Percentiles rank a stretch among this genome's conserved stretches.
Evolutionary conservation across 1,284 basidiomycete genomes (phyloP).

Genomic region (Marasmius fiardii): DNA sequence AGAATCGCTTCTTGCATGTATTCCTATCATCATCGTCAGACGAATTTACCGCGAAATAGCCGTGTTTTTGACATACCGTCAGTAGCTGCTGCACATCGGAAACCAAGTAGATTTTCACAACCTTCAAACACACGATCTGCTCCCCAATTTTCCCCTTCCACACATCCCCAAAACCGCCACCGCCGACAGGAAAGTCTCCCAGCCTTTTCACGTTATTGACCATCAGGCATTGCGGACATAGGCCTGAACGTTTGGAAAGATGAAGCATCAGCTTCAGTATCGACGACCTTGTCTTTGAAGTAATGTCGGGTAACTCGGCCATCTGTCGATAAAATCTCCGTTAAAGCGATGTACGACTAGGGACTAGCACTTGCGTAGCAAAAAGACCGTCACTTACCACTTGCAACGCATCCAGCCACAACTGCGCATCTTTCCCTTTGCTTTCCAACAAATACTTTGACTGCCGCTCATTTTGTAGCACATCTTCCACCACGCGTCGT

Average conservation of each 20-base stretch:
- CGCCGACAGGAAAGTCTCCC: constrained; percentile 1
- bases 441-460: not conserved
- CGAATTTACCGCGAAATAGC: not conserved
- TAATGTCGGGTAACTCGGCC: not conserved
- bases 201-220: constrained; percentile 1
- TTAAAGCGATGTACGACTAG: not conserved
- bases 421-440: not conserved
- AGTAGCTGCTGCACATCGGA: not conserved
- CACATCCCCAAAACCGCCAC: constrained; percentile 4
- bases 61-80: not conserved
- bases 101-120: not conserved
- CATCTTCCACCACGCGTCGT: too few species aligned
- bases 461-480: too few species aligned
- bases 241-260: not conserved
- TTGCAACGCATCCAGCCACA: not conserved
- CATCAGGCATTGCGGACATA: not conserved
- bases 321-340: not conserved
- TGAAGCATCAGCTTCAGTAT: not conserved
- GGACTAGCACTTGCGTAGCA: too few species aligned
- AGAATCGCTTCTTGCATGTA: not conserved
- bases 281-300: not conserved
- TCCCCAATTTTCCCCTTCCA: not conserved
- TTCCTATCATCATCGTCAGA: not conserved
- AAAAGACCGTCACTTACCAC: not conserved
- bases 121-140: not conserved